Conservation (phyloP, 441 rosid species). For the Arabidopsis lyrata region DNA sequence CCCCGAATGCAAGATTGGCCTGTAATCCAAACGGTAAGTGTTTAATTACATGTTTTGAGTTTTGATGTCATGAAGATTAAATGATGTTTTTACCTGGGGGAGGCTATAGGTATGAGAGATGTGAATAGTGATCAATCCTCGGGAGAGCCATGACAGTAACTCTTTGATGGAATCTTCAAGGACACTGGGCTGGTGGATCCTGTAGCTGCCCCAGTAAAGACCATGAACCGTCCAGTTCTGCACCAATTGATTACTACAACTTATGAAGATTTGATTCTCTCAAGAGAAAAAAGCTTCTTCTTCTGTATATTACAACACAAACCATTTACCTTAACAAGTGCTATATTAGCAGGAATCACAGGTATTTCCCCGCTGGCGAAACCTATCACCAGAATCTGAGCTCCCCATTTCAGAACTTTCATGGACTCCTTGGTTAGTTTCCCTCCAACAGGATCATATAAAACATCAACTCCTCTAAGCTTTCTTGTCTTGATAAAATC, state of each 20-base stretch:
- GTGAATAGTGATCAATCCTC: conserved; percentile 69
- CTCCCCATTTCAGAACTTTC: conserved; percentile 95
- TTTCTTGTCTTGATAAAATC: conserved; percentile 73
- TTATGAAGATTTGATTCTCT: conserved; percentile 18
- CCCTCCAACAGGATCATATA: conserved; percentile 97
- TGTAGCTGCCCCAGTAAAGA: conserved; percentile 95
- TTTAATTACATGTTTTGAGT: not conserved
- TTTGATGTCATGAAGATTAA: conserved; percentile 3
- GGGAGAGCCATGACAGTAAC: conserved; percentile 80
- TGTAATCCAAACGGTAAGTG: conserved; percentile 38
- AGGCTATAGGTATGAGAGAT: conserved; percentile 74
- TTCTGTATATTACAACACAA: conserved; percentile 17
- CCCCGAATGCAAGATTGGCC: conserved; percentile 85
- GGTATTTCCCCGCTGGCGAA: conserved; percentile 94
- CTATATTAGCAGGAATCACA: conserved; percentile 80
- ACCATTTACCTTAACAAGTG: conserved; percentile 84
- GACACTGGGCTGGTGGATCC: conserved; percentile 62
- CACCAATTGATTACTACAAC: conserved; percentile 17
- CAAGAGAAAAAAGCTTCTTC: conserved; percentile 15
- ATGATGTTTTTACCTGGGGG: conserved; percentile 61
- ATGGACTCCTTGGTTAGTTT: conserved; percentile 74
- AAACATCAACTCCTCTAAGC: conserved; percentile 89
- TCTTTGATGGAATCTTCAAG: conserved; percentile 80
- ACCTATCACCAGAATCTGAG: conserved; percentile 87
- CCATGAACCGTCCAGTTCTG: conserved; percentile 99